Evolutionary conservation across 2,329 filamentous ascomycete genomes (phyloP).

Genomic region (Dactylonectria macrodidyma): DNA sequence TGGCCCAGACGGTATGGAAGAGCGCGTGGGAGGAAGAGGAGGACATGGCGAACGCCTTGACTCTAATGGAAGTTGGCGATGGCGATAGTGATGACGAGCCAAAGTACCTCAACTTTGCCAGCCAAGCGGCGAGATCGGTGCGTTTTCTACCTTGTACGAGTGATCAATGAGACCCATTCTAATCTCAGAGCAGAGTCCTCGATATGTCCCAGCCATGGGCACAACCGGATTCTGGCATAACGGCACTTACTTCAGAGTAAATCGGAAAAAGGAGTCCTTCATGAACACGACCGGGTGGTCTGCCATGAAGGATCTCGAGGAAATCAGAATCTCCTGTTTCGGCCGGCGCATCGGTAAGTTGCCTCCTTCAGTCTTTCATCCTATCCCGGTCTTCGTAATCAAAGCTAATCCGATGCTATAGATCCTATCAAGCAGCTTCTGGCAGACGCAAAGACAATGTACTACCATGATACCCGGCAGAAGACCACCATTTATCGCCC

Average conservation of each 20-base stretch:
- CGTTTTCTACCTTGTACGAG: constrained; percentile 33
- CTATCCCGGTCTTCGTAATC: neutral
- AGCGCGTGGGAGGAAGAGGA: constrained; percentile 71
- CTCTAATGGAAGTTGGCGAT: constrained; percentile 44
- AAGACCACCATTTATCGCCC: constrained; percentile 72
- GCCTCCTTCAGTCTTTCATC: neutral
- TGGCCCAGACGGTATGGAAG: constrained; percentile 69
- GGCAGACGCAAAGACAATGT: constrained; percentile 66
- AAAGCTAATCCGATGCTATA: constrained; percentile 10
- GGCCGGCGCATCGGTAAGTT: constrained; percentile 59
- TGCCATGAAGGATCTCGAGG: constrained; percentile 66
- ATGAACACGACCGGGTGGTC: constrained; percentile 52
- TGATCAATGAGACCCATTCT: neutral
- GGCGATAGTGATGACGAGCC: constrained; percentile 54
- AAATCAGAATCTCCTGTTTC: constrained; percentile 68
- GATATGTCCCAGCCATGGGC: constrained; percentile 69
- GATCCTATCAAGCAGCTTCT: constrained; percentile 71
- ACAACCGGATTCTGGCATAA: constrained; percentile 69
- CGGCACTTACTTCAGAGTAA: constrained; percentile 65
- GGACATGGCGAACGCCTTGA: constrained; percentile 57
- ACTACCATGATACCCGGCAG: constrained; percentile 67
- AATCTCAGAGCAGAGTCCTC: constrained; percentile 56
- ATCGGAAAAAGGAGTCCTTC: constrained; percentile 61
- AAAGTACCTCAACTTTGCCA: constrained; percentile 71
- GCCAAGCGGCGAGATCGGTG: constrained; percentile 67